Evolutionary conservation across 345 rosid genomes (phyloP), one percentile per base, ranked within the genome.

Genomic region (Murraya koenigii): DNA sequence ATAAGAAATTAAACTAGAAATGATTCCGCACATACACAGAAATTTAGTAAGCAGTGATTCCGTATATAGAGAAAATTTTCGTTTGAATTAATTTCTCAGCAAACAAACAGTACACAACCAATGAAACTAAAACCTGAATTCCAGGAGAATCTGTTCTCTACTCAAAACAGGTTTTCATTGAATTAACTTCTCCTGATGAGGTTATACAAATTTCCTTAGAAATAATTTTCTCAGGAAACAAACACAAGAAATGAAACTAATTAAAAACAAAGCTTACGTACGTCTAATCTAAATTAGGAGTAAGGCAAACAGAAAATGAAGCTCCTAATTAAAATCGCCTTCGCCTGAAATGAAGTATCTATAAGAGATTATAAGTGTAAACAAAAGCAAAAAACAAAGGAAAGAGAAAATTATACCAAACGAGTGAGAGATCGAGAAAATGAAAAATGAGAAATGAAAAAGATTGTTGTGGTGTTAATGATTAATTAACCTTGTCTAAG

Each of bases 401-500:
- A 5, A 25, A 44, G 36, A 44, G 33, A 68, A 68, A 68, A 13
- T 7, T 25, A 41, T 41, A 44, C 38, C 38, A 69, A 26, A 17
- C 7, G 58, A 44, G 58, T 44, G 20, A 35, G 28, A 69, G 72
- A 44, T 8, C 14, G 9, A 17, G 67, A 32, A 20, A 32, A 10
- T 32, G 41, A 64, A 32, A 33, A 63, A 63, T 32, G 33, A 15
- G 17, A 25, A 69, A 26, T 44, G 49, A 5, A 44, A 35, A 28
- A 54, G 28, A 17, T 49, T 49, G 3, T 9, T 17, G 44, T 4
- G 59, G 38, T 47, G 9, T 28, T 26, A 47, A 28, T 68, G 25
- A 47, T 32, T 32, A 44, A 13, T 44, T 44, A 65, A 69, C 74
- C 74, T 49, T 69, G 74, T 28, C 74, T 8, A 8, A 14, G 74